Evolutionary conservation across 2,329 filamentous ascomycete species (phyloP).

Genomic region (Sphaerulina musiva): DNA sequence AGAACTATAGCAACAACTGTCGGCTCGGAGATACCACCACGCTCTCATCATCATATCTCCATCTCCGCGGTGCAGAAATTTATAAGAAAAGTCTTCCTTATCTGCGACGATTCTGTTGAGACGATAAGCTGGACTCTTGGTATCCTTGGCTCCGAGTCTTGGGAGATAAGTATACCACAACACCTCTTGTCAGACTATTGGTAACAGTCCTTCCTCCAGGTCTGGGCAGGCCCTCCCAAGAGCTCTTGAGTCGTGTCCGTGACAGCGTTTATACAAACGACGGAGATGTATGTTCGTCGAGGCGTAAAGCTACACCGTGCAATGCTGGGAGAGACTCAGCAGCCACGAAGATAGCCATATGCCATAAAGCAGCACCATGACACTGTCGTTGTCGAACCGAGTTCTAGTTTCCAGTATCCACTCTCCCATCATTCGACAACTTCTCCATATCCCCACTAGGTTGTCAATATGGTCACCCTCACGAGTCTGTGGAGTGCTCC

Average conservation of each 20-base stretch:
- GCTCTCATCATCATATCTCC: neutral
- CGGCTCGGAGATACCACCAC: neutral
- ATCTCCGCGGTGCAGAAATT: neutral
- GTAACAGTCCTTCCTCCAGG: neutral
- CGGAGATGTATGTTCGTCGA: neutral
- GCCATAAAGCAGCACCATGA: neutral
- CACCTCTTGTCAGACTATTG: neutral
- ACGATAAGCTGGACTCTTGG: constrained; percentile 4
- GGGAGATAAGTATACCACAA: constrained; percentile 8
- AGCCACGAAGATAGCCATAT: neutral
- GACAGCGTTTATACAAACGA: neutral
- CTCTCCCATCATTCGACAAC: neutral
- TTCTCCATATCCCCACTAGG: neutral
- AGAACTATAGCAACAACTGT: too few relatives aligned
- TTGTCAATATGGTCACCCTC: constrained; percentile 7
- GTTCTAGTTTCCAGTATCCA: neutral
- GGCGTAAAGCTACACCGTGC: neutral
- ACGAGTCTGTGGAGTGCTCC: constrained; percentile 48
- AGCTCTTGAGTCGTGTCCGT: neutral
- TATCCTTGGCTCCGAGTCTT: constrained; percentile 6
- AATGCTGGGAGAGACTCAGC: neutral
- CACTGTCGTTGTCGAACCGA: neutral
- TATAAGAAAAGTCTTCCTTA: neutral
- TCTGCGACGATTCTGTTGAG: neutral
- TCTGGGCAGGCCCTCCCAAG: constrained; percentile 1